Percentiles rank a stretch among this genome's conserved stretches.
phyloP scores from a whole-genome alignment of 2,329 filamentous ascomycete species.

The Fusarium chuoi region DNA sequence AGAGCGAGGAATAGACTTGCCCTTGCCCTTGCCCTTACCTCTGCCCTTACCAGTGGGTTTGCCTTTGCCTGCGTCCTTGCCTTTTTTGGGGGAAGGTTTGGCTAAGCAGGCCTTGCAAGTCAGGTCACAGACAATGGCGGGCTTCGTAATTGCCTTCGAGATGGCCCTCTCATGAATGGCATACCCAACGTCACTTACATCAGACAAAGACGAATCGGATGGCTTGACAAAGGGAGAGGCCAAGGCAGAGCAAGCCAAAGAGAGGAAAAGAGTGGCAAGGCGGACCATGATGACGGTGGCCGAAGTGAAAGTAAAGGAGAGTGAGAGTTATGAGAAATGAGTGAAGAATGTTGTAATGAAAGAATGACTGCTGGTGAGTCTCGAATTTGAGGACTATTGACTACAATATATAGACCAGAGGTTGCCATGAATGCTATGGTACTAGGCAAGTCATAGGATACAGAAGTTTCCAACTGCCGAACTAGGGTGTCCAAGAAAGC shows the following conservation, averaged over 20 bases:
- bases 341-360: not conserved
- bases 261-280: not conserved
- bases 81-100: not conserved
- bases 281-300: not conserved
- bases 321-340: not conserved
- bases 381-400: not conserved
- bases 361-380: not conserved
- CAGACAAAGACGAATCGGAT: not conserved
- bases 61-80: not conserved
- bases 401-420: not conserved
- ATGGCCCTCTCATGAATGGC: not conserved
- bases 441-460: fast-evolving
- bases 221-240: not conserved
- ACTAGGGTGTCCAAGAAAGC: not conserved
- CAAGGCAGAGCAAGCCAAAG: not conserved
- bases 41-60: not conserved
- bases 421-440: not conserved
- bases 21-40: not conserved
- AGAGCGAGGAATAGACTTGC: not conserved
- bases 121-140: not conserved
- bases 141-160: not conserved
- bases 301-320: not conserved
- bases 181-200: too few species aligned
- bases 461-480: not conserved
- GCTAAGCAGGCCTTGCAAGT: not conserved